Evolutionary conservation across 371 early-diverging fungal species (phyloP).

Genomic region (Rhizopus arrhizus): DNA sequence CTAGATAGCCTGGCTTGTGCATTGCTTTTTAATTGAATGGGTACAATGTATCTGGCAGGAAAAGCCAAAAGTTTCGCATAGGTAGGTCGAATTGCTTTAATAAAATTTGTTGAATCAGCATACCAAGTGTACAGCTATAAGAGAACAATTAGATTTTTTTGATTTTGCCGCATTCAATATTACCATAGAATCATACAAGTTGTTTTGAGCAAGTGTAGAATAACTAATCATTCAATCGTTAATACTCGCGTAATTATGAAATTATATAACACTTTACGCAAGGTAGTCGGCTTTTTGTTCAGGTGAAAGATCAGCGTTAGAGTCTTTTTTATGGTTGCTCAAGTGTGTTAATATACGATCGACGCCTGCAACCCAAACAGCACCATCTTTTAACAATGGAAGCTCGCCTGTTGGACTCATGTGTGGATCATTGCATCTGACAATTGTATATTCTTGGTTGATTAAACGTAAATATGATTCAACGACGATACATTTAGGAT

Average conservation of each 20-base stretch:
- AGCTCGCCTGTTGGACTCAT: slow-evolving; percentile 64
- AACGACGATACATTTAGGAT: slow-evolving; percentile 59
- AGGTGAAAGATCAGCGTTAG: slow-evolving; percentile 46
- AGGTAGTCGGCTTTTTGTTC: slow-evolving; percentile 56
- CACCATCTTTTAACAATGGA: slow-evolving; percentile 62
- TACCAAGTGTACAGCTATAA: slow-evolving; percentile 68
- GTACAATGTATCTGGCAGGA: slow-evolving; percentile 62
- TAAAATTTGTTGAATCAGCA: slow-evolving; percentile 70
- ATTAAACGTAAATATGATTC: slow-evolving; percentile 59
- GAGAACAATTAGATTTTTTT: slow-evolving; percentile 1
- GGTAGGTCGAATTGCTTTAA: slow-evolving; percentile 63
- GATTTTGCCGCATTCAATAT: background rate
- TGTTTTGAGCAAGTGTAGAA: slow-evolving; percentile 49
- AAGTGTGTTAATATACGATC: slow-evolving; percentile 58
- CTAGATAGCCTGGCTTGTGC: slow-evolving; percentile 58
- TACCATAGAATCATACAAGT: slow-evolving; percentile 62
- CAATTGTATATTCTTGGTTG: slow-evolving; percentile 48
- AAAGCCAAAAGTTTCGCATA: slow-evolving; percentile 66
- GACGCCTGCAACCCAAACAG: slow-evolving; percentile 61
- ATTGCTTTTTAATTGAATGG: slow-evolving; percentile 60
- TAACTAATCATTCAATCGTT: slow-evolving; percentile 35
- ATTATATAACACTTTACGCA: slow-evolving; percentile 33
- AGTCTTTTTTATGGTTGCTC: slow-evolving; percentile 49
- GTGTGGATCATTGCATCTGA: slow-evolving; percentile 59
- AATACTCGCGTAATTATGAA: background rate